Evolutionary conservation across 2,329 filamentous ascomycete species (phyloP).

Genomic region (Colletotrichum sp.): DNA sequence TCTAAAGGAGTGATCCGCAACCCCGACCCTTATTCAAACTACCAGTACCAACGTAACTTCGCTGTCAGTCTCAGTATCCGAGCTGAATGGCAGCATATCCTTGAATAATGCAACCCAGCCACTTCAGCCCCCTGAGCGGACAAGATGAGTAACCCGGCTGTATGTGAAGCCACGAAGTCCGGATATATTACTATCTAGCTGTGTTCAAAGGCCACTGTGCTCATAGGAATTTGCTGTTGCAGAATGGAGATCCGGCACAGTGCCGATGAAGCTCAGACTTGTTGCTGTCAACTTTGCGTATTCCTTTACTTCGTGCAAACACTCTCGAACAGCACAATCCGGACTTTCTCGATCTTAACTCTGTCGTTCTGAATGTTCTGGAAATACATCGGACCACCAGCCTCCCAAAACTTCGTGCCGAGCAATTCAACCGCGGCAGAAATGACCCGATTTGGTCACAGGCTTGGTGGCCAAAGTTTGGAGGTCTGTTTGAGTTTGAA

Average conservation of each 20-base stretch:
- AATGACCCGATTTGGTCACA: neutral
- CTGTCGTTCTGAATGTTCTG: neutral
- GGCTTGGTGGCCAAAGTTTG: neutral
- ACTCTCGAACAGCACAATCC: neutral
- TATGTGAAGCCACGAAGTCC: neutral
- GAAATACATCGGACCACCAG: neutral
- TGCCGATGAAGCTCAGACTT: neutral
- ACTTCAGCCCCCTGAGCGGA: neutral
- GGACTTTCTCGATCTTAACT: neutral
- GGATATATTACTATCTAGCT: neutral
- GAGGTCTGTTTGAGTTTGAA: neutral
- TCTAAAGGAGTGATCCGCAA: neutral
- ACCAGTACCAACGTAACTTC: neutral
- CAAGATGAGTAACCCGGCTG: neutral
- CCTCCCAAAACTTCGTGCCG: neutral
- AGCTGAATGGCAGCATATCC: neutral
- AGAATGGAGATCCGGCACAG: neutral
- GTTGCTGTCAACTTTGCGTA: neutral
- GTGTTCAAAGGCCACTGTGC: neutral
- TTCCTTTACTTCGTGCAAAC: neutral
- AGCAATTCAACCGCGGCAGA: neutral
- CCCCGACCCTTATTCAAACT: neutral
- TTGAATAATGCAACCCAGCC: neutral
- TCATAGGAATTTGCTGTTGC: neutral
- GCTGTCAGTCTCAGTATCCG: neutral